Conservation (phyloP, 805 yeast genomes). For the Candida pini region DNA sequence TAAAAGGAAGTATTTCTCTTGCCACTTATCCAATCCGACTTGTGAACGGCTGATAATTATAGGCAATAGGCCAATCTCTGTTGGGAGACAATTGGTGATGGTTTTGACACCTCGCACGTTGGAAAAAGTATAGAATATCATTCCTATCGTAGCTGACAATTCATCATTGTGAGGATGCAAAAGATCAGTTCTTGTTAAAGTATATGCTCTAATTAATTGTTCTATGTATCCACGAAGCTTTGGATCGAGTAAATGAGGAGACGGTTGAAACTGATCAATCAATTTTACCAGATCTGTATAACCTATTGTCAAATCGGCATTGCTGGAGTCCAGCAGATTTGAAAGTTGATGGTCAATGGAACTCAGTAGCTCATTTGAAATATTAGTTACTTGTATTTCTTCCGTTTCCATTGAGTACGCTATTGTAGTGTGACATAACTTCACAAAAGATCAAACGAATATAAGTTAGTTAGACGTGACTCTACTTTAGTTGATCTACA, state of each 20-base stretch:
- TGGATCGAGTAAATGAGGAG: conserved; percentile 46
- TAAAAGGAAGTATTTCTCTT: conserved; percentile 42
- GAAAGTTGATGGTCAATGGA: conserved; percentile 12
- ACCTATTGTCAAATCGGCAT: not conserved
- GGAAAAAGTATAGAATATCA: conserved; percentile 51
- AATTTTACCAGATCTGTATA: conserved; percentile 13
- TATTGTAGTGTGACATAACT: no score
- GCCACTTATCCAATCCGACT: conserved; percentile 33
- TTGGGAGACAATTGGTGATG: conserved; percentile 52
- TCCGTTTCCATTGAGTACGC: conserved; percentile 30
- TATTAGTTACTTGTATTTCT: conserved; percentile 26
- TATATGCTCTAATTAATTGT: conserved; percentile 25
- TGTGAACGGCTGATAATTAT: conserved; percentile 25
- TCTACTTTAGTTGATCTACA: no score
- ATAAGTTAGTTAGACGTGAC: no score
- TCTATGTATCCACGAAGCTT: conserved; percentile 31
- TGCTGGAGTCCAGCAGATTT: not conserved
- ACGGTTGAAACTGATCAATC: conserved; percentile 47
- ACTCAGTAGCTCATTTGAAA: conserved; percentile 19
- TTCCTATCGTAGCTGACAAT: conserved; percentile 12
- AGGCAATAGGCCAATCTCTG: conserved; percentile 47
- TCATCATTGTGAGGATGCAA: conserved; percentile 3
- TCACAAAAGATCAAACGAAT: no score
- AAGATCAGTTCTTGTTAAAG: conserved; percentile 3
- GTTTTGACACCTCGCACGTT: conserved; percentile 65